Conservation (phyloP, 192 early-diverging fungal species). For the Backusella morwellensis region DNA sequence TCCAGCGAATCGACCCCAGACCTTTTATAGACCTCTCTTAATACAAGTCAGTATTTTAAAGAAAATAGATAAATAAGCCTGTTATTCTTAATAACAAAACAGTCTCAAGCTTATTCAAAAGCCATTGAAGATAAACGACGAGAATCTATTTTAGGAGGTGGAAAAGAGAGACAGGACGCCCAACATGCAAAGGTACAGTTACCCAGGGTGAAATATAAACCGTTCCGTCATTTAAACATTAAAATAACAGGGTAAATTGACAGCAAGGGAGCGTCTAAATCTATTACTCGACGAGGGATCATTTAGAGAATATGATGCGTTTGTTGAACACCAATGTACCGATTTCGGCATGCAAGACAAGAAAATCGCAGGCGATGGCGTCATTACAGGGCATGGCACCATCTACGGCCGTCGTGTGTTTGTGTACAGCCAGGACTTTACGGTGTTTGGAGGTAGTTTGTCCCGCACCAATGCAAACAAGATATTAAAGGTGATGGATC, state of each 20-base stretch:
- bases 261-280: conserved; percentile 87
- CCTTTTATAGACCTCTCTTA: not conserved
- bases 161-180: conserved; percentile 69
- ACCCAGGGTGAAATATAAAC: not conserved
- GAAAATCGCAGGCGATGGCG: conserved; percentile 90
- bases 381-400: conserved; percentile 94
- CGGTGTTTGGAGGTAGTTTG: conserved; percentile 88
- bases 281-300: conserved; percentile 80
- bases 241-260: conserved; percentile 77
- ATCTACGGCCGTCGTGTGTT: conserved; percentile 89
- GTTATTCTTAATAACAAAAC: not conserved
- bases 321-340: conserved; percentile 91
- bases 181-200: conserved; percentile 81
- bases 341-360: conserved; percentile 85
- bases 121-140: conserved; percentile 66
- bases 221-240: not conserved
- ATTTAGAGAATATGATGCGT: conserved; percentile 91
- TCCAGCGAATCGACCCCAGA: not conserved
- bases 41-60: not conserved
- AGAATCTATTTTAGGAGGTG: conserved; percentile 77
- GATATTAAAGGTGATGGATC: conserved; percentile 94
- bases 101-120: not conserved
- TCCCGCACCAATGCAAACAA: conserved; percentile 88
- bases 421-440: conserved; percentile 94
- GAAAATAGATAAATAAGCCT: not conserved